Evolutionary conservation across 306 rosid species (phyloP), one percentile per base, ranked within the genome.

Genomic region (Casuarina equisetifolia): DNA sequence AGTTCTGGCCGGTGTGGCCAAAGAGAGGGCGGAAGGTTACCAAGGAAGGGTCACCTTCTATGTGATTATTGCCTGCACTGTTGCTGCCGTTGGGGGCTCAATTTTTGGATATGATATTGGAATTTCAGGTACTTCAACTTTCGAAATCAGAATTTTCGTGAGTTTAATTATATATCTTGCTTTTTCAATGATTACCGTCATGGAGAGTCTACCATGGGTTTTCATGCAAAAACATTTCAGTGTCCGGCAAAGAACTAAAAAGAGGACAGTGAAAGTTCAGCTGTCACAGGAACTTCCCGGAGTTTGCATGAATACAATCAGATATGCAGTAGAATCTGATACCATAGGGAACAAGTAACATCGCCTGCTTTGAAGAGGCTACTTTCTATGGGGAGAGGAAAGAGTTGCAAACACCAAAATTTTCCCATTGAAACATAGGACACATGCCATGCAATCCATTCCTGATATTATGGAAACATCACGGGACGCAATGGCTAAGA

Each of bases 81-180:
- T 90, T 82, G 96, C 96, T 50, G 97, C 96, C 59, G 78, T 76
- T 61, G 97, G 97, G 6, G 97, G 97, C 15, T 78, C 97, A 15
- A 87, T 90, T 57, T 92, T 90, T 16, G 97, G 97, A 66, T 90
- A 90, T 83, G 97, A 90, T 74, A 82, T 92, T 81, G 97, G 97
- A 48, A 86, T 92, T 84, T 90, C 96, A 90, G 96, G 96, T 91
- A 74, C 61, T 20, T 80, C 32, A 7, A 45, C 17, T 66, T 73
- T 55, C 15, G 54, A 4, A 20, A 15, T 69, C 35, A 25, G 0
- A 52, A 44, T 15, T 75, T 74, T 10, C 44, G 64, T 0, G 0
- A 40, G 10, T 36, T 57, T 19, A 0, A 42, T 72, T 61, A 36
- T 48, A 16, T 38, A 73, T 79, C 35, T 17, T 2, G 2, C 59